Evolutionary conservation across 805 yeast genomes (phyloP).

Genomic region (Ogataea ganodermae): DNA sequence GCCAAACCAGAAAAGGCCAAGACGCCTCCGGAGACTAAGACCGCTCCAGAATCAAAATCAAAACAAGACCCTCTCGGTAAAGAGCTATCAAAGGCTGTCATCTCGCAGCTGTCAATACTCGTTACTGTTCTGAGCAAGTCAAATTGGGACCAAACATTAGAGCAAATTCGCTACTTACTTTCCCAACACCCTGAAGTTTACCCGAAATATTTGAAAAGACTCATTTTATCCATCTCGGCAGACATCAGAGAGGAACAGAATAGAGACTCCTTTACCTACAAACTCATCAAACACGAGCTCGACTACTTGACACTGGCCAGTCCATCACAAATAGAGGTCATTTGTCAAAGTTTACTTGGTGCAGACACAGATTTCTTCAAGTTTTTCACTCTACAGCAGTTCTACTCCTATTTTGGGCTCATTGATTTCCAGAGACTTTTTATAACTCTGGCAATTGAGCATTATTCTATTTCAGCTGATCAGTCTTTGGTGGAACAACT

Average conservation of each 20-base stretch:
- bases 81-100: slow-evolving; percentile 35
- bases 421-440: slow-evolving; percentile 29
- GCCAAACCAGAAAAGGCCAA: slow-evolving; percentile 27
- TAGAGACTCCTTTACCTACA: slow-evolving; percentile 23
- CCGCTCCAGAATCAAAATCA: slow-evolving; percentile 1
- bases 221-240: slow-evolving; percentile 6
- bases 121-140: slow-evolving; percentile 44
- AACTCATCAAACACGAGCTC: slow-evolving; percentile 28
- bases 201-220: slow-evolving; percentile 28
- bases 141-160: slow-evolving; percentile 41
- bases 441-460: slow-evolving; percentile 31
- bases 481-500: slow-evolving; percentile 23
- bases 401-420: slow-evolving; percentile 31
- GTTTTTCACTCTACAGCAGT: slow-evolving; percentile 31
- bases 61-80: slow-evolving; percentile 14
- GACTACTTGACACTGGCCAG: slow-evolving; percentile 24
- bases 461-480: slow-evolving; percentile 11
- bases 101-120: slow-evolving; percentile 56
- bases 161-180: slow-evolving; percentile 51
- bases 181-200: slow-evolving; percentile 38
- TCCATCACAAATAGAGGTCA: slow-evolving; percentile 17
- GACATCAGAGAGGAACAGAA: slow-evolving; percentile 29
- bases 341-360: slow-evolving; percentile 16
- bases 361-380: slow-evolving; percentile 33
- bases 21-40: slow-evolving; percentile 21